Evolutionary conservation across 441 rosid species (phyloP).

Genomic region (Erysimum cheiri): DNA sequence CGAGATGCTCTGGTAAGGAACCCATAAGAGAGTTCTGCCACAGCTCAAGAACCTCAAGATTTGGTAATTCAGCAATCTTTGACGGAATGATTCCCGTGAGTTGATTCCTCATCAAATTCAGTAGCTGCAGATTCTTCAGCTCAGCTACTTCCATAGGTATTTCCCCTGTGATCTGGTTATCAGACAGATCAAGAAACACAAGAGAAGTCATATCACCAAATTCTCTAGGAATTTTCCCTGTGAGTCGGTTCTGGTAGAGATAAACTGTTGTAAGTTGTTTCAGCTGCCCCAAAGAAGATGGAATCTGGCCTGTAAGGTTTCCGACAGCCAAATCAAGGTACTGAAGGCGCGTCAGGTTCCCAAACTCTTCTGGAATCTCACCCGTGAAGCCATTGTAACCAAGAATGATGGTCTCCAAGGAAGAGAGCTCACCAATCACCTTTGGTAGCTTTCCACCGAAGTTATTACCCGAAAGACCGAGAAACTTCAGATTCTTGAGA

Average conservation of each 20-base stretch:
- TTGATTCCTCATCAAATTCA: conserved; percentile 75
- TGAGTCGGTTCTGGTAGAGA: conserved; percentile 62
- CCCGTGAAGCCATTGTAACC: conserved; percentile 80
- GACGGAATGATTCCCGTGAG: conserved; percentile 60
- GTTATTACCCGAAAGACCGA: conserved; percentile 80
- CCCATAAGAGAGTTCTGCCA: conserved; percentile 79
- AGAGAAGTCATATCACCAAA: conserved; percentile 62
- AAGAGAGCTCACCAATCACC: conserved; percentile 64
- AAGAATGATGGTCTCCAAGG: conserved; percentile 66
- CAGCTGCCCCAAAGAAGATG: conserved; percentile 61
- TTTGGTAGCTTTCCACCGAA: conserved; percentile 61
- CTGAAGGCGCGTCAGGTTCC: conserved; percentile 64
- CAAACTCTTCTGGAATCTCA: conserved; percentile 66
- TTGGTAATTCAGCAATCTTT: conserved; percentile 59
- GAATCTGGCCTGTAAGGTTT: conserved; percentile 64
- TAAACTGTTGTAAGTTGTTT: conserved; percentile 64
- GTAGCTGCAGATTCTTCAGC: conserved; percentile 62
- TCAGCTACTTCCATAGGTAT: conserved; percentile 62
- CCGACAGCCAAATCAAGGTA: conserved; percentile 80
- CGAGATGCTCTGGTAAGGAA: conserved; percentile 63
- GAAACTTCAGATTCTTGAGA: conserved; percentile 65
- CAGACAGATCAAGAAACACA: conserved; percentile 70
- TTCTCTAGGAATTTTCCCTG: conserved; percentile 69
- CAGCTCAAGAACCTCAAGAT: conserved; percentile 70
- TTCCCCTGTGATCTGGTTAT: conserved; percentile 67